Percentiles rank a stretch among this genome's conserved stretches.
Evolutionary conservation across 768 basidiomycete species (phyloP).

Genomic region (Russula brevipes): DNA sequence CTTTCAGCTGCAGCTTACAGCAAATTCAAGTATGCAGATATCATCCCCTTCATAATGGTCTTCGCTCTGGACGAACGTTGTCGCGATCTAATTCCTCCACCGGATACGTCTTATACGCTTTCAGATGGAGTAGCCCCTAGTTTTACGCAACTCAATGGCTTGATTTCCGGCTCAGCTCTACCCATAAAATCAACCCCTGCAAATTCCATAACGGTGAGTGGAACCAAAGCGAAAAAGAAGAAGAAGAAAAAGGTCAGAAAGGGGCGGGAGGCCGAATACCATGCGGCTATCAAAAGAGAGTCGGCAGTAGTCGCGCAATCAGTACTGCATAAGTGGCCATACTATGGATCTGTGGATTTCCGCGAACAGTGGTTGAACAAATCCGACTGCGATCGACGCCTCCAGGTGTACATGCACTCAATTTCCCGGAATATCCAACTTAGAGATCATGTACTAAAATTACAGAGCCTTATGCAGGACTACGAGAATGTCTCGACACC

Average conservation of each 20-base stretch:
- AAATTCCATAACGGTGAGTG: too few species aligned
- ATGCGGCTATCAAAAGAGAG: background rate
- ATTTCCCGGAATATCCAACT: conserved; percentile 2
- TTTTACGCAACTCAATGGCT: background rate
- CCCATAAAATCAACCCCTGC: background rate
- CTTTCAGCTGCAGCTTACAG: conserved; percentile 6
- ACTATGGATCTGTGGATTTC: background rate
- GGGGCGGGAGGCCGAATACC: too few species aligned
- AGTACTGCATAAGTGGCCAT: background rate
- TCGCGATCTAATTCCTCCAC: background rate
- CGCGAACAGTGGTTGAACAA: background rate
- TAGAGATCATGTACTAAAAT: background rate
- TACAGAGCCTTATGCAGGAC: background rate
- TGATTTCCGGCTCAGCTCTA: background rate
- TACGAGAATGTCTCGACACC: background rate
- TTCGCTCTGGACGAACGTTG: conserved; percentile 1
- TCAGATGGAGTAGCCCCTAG: conserved; percentile 1
- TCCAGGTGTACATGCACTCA: background rate
- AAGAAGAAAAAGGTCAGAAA: too few species aligned
- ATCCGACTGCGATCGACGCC: background rate
- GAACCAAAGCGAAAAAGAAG: background rate
- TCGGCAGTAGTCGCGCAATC: background rate
- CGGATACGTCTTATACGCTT: background rate
- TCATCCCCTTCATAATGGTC: background rate
- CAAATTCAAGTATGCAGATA: background rate